These are phyloP conservation scores for Aspergillus sp. DNA, from an alignment of 2,329 filamentous ascomycete species.

Conservation along the genomic window DNA sequence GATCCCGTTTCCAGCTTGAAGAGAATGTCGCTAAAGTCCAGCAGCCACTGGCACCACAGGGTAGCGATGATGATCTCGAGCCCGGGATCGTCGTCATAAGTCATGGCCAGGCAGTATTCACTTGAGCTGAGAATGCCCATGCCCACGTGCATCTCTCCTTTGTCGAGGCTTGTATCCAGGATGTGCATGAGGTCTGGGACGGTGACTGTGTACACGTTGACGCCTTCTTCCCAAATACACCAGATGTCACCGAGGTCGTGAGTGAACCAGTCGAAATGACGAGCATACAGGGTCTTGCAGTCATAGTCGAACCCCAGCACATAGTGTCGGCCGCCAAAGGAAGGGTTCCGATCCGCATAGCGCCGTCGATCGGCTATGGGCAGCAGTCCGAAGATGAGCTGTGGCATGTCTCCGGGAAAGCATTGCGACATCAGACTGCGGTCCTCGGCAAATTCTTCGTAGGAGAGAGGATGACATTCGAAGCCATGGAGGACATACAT, in stretches of 20 bases:
- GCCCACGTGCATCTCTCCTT: constrained; percentile 22
- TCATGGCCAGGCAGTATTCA: constrained; percentile 22
- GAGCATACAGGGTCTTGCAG: constrained; percentile 28
- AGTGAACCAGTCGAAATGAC: constrained; percentile 31
- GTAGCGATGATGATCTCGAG: constrained; percentile 39
- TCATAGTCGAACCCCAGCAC: constrained; percentile 35
- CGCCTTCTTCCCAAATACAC: constrained; percentile 33
- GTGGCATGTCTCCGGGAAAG: constrained; percentile 21
- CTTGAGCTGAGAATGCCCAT: constrained; percentile 33
- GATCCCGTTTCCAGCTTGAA: constrained; percentile 18
- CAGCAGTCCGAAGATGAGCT: constrained; percentile 29
- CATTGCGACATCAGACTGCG: constrained; percentile 12
- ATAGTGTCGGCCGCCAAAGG: constrained; percentile 29
- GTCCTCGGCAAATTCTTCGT: constrained; percentile 27
- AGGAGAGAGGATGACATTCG: constrained; percentile 30
- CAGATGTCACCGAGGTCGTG: constrained; percentile 29
- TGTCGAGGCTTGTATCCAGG: constrained; percentile 27
- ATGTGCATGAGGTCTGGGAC: constrained; percentile 28
- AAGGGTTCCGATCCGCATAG: constrained; percentile 18
- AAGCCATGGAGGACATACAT: constrained; percentile 32
- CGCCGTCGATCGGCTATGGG: constrained; percentile 27
- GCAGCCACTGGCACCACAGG: constrained; percentile 36
- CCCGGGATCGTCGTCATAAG: constrained; percentile 31
- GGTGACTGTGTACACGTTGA: constrained; percentile 28
- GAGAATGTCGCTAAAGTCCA: constrained; percentile 32